These are phyloP conservation scores for Geotrichum restrictum DNA, from an alignment of 1,139 yeast genomes.

Conservation along the genomic window DNA sequence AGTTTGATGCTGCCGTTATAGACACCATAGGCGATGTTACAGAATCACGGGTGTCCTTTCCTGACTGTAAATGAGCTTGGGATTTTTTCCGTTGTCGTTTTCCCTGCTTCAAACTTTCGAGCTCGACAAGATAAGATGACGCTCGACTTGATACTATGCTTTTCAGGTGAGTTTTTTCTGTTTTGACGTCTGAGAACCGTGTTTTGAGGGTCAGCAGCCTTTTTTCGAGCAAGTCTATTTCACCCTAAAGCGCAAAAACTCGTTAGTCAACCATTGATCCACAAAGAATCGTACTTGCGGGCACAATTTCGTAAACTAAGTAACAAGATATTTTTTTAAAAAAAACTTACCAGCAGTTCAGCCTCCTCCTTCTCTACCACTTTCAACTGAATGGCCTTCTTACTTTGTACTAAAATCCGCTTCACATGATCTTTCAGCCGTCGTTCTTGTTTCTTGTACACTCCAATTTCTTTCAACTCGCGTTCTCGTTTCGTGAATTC, in stretches of 20 bases:
- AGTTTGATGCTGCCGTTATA: neutral
- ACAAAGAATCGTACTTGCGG: no score
- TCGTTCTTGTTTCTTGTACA: neutral
- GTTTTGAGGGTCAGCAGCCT: constrained; percentile 22
- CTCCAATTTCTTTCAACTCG: constrained; percentile 1
- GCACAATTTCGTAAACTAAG: no score
- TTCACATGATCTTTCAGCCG: constrained; percentile 19
- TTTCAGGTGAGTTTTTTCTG: constrained; percentile 1
- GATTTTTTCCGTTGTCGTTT: neutral
- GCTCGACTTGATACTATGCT: constrained; percentile 10
- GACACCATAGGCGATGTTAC: no score
- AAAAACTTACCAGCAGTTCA: constrained; percentile 16
- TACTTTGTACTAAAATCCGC: constrained; percentile 21
- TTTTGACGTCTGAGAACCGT: constrained; percentile 1
- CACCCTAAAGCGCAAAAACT: no score
- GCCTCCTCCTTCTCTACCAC: constrained; percentile 8
- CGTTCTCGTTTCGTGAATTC: constrained; percentile 4
- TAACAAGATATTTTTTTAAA: no score
- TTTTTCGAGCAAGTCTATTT: constrained; percentile 23
- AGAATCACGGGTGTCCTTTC: neutral
- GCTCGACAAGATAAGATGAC: constrained; percentile 10
- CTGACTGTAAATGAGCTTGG: neutral
- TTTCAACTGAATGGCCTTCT: constrained; percentile 18
- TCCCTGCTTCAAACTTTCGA: constrained; percentile 3
- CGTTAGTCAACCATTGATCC: no score